phyloP scores from a whole-genome alignment of 169 alveolate species.

The Theileria equi region DNA sequence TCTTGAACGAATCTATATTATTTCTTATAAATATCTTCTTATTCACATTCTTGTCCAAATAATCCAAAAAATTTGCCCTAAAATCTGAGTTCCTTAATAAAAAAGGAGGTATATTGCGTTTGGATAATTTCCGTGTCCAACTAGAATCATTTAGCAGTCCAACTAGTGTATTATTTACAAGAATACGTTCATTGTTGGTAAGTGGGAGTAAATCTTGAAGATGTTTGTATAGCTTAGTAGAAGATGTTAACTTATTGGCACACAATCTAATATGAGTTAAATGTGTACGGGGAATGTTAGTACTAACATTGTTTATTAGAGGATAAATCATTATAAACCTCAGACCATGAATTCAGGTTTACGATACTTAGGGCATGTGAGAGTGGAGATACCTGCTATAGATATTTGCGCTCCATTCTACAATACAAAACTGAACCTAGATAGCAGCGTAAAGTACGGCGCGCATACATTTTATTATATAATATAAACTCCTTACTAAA shows the following conservation, averaged over 20 bases:
- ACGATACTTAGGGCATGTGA: no score
- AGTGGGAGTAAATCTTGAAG: conserved; percentile 24
- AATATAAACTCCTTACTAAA: no score
- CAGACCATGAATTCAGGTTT: no score
- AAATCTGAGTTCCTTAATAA: conserved; percentile 30
- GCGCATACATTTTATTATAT: no score
- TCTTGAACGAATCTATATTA: background rate
- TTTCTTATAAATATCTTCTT: conserved; percentile 9
- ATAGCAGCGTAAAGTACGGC: no score
- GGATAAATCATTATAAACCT: no score
- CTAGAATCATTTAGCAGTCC: background rate
- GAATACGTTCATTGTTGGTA: conserved; percentile 41
- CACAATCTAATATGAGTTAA: background rate
- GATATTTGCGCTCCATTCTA: no score
- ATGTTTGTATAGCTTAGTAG: background rate
- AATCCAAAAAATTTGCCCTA: conserved; percentile 24
- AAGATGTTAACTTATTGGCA: background rate
- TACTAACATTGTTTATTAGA: no score
- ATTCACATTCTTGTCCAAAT: conserved; percentile 5
- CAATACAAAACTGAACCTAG: no score
- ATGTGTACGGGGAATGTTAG: background rate
- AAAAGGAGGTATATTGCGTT: conserved; percentile 33
- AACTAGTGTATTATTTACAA: conserved; percentile 47
- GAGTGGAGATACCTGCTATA: no score
- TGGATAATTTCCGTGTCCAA: background rate